These are phyloP conservation scores for Acanthamoeba sp. DNA, from an alignment of 208 protist species.

Conservation along the genomic window DNA sequence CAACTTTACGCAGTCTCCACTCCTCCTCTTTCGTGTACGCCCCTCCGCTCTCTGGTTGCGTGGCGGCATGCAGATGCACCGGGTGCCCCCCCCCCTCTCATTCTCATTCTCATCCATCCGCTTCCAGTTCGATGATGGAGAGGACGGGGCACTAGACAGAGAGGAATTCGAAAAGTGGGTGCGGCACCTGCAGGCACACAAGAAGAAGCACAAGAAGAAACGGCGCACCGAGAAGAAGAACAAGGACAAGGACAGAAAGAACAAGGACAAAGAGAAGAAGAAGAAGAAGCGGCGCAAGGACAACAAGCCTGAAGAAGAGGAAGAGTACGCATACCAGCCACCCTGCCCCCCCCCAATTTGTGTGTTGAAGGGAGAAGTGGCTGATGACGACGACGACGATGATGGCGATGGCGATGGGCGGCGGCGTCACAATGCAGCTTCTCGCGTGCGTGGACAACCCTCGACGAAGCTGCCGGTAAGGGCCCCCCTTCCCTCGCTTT, in stretches of 20 bases:
- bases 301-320: not conserved
- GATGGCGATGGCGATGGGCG: too few relatives aligned
- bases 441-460: slow-evolving; percentile 7
- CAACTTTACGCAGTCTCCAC: slow-evolving; percentile 38
- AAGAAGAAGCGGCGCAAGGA: not conserved
- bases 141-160: slow-evolving; percentile 11
- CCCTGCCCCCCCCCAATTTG: not conserved
- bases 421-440: too few relatives aligned
- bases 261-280: slow-evolving; percentile 57
- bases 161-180: slow-evolving; percentile 61
- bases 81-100: too few relatives aligned
- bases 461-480: not conserved
- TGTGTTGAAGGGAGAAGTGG: too few relatives aligned
- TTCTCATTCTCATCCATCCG: too few relatives aligned
- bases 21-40: slow-evolving; percentile 59
- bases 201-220: slow-evolving; percentile 68
- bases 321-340: not conserved
- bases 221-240: slow-evolving; percentile 24
- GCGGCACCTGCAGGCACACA: slow-evolving; percentile 24
- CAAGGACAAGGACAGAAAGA: slow-evolving; percentile 57
- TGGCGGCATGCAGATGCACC: too few relatives aligned
- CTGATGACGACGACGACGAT: too few relatives aligned
- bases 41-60: not conserved
- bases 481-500: too few relatives aligned
- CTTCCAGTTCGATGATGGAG: slow-evolving; percentile 61